phyloP scores from a whole-genome alignment of 768 basidiomycete genomes.

The Suillus subluteus region DNA sequence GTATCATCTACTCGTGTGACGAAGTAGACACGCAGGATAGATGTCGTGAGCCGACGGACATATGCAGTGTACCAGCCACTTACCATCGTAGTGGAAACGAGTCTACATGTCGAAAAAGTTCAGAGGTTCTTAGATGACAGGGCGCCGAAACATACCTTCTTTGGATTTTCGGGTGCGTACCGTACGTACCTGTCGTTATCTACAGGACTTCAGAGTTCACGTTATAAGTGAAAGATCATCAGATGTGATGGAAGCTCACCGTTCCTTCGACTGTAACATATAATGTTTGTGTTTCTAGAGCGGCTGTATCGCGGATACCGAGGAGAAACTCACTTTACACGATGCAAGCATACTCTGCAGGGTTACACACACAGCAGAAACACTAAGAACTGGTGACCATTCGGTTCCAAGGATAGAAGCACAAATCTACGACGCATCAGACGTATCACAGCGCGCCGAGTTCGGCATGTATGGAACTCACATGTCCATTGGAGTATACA shows the following conservation, averaged over 20 bases:
- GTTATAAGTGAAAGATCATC: slow-evolving; percentile 11
- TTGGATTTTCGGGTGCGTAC: slow-evolving; percentile 81
- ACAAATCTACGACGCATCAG: slow-evolving; percentile 63
- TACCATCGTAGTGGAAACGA: slow-evolving; percentile 82
- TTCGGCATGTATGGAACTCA: slow-evolving; percentile 38
- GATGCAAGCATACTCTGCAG: slow-evolving; percentile 93
- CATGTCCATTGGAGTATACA: slow-evolving; percentile 88
- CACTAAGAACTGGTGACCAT: slow-evolving; percentile 89
- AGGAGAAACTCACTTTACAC: slow-evolving; percentile 66
- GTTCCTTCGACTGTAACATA: slow-evolving; percentile 54
- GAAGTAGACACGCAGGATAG: slow-evolving; percentile 10
- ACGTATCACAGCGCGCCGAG: slow-evolving; percentile 17
- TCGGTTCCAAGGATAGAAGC: slow-evolving; percentile 88
- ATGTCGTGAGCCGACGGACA: slow-evolving; percentile 20
- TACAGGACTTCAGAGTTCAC: slow-evolving; percentile 54
- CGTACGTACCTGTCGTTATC: slow-evolving; percentile 86
- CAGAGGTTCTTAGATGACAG: slow-evolving; percentile 11
- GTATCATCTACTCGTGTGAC: slow-evolving; percentile 52
- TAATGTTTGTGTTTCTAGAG: not conserved
- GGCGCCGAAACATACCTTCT: slow-evolving; percentile 60
- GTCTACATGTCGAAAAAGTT: slow-evolving; percentile 49
- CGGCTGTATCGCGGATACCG: not conserved
- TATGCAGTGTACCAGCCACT: slow-evolving; percentile 23
- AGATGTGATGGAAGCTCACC: slow-evolving; percentile 44
- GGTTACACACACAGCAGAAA: slow-evolving; percentile 80